Evolutionary conservation across 2,329 filamentous ascomycete species (phyloP).

Genomic region (Phialocephala sp.): DNA sequence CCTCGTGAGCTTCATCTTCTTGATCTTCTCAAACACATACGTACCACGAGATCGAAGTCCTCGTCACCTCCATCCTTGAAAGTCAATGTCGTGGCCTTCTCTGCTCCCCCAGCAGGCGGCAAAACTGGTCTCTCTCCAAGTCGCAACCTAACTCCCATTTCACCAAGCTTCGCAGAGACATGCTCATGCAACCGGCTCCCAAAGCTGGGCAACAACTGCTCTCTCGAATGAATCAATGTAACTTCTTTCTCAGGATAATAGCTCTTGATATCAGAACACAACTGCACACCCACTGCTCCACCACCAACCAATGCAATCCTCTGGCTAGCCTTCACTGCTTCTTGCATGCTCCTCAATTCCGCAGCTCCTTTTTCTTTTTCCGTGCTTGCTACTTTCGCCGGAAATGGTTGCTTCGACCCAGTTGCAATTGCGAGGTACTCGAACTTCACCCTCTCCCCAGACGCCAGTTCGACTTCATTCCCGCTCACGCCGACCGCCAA

Average conservation of each 20-base stretch:
- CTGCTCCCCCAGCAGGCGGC: constrained; percentile 23
- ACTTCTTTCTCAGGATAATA: constrained; percentile 53
- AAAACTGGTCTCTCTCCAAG: constrained; percentile 44
- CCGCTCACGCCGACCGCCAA: constrained; percentile 35
- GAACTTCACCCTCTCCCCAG: constrained; percentile 46
- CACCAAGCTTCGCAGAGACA: constrained; percentile 43
- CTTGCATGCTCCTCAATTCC: constrained; percentile 44
- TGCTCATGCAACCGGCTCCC: constrained; percentile 47
- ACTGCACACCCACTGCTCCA: constrained; percentile 56
- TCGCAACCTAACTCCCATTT: constrained; percentile 47
- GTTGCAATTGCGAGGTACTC: constrained; percentile 52
- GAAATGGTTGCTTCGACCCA: constrained; percentile 44
- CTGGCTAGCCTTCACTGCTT: constrained; percentile 36
- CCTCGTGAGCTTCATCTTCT: constrained; percentile 5
- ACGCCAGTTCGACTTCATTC: constrained; percentile 42
- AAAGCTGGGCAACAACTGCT: constrained; percentile 49
- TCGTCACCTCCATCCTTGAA: constrained; percentile 43
- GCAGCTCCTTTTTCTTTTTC: constrained; percentile 41
- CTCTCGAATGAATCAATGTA: constrained; percentile 54
- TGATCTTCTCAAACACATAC: constrained; percentile 8
- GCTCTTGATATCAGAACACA: constrained; percentile 54
- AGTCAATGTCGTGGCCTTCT: constrained; percentile 32
- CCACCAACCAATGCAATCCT: constrained; percentile 49
- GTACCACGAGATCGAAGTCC: constrained; percentile 49
- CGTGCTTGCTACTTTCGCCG: constrained; percentile 42